These are phyloP conservation scores for Seiridium unicorne DNA, from an alignment of 2,329 filamentous ascomycete species.

Conservation along the genomic window DNA sequence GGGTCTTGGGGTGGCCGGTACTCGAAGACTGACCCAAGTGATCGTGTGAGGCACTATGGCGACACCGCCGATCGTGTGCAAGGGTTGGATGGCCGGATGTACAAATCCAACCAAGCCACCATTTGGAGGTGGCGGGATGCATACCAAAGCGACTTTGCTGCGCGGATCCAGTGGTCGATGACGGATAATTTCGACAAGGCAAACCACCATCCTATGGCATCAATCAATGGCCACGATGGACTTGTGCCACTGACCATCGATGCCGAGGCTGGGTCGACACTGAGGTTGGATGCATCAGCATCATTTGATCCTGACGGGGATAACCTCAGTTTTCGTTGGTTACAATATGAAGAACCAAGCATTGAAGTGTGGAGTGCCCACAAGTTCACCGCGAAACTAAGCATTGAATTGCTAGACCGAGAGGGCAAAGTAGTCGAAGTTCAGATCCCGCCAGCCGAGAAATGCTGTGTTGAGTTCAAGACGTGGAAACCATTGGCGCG, in stretches of 20 bases:
- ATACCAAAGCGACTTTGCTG: constrained; percentile 31
- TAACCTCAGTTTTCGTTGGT: not conserved
- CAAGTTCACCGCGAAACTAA: no score
- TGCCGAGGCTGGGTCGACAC: not conserved
- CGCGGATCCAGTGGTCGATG: constrained; percentile 28
- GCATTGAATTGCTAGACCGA: no score
- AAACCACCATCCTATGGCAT: constrained; percentile 6
- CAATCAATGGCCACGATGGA: not conserved
- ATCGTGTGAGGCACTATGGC: not conserved
- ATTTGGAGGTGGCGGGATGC: constrained; percentile 32
- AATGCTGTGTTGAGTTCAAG: no score
- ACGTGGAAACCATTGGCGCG: no score
- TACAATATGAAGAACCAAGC: not conserved
- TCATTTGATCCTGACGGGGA: constrained; percentile 5
- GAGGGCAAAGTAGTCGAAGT: no score
- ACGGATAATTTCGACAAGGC: constrained; percentile 11
- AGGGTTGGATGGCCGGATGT: not conserved
- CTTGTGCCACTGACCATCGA: not conserved
- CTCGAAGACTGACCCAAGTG: constrained; percentile 24
- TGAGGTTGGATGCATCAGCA: not conserved
- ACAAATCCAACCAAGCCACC: constrained; percentile 16
- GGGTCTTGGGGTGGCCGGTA: constrained; percentile 44
- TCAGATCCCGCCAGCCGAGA: no score
- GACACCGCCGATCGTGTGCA: not conserved
- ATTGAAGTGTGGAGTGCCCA: no score